Evolutionary conservation across 495 filamentous ascomycete species (phyloP).

Genomic region (Penicillium alfredii): DNA sequence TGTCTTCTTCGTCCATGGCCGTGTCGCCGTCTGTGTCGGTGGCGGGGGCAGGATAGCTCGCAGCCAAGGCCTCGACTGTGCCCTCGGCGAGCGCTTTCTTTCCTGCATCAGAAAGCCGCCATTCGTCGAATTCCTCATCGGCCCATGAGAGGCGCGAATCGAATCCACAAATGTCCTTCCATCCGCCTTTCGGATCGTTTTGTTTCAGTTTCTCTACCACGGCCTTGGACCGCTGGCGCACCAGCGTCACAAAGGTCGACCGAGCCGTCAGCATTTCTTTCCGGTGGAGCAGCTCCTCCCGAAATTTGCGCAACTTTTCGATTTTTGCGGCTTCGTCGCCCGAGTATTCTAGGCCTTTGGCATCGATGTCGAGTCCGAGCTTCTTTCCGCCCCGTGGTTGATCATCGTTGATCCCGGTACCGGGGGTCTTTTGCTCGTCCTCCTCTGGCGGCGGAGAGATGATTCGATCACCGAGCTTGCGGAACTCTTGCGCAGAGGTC

Average conservation of each 20-base stretch:
- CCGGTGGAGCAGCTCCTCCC: constrained; percentile 33
- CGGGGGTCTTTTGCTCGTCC: constrained; percentile 9
- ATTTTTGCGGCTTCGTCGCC: constrained; percentile 37
- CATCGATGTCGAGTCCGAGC: constrained; percentile 45
- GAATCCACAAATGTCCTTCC: constrained; percentile 63
- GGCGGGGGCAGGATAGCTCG: constrained; percentile 20
- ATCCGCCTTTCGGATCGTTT: constrained; percentile 45
- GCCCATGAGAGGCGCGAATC: constrained; percentile 56
- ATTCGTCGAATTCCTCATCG: constrained; percentile 56
- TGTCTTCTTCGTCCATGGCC: constrained; percentile 26
- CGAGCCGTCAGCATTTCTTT: constrained; percentile 41
- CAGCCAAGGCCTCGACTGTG: constrained; percentile 33
- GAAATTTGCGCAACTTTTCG: constrained; percentile 35
- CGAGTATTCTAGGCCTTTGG: constrained; percentile 32
- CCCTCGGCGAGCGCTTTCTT: constrained; percentile 37
- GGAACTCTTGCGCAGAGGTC: constrained; percentile 48
- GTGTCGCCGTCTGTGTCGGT: constrained; percentile 36
- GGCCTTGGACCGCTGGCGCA: constrained; percentile 38
- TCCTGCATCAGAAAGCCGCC: constrained; percentile 39
- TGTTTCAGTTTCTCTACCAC: constrained; percentile 44
- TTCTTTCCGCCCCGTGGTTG: constrained; percentile 72
- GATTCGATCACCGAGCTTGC: constrained; percentile 50
- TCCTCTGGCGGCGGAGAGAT: constrained; percentile 34
- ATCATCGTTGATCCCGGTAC: constrained; percentile 29
- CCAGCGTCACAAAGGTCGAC: constrained; percentile 38